Conservation (phyloP, 2,329 filamentous ascomycete genomes). For the Fusarium annulatum region DNA sequence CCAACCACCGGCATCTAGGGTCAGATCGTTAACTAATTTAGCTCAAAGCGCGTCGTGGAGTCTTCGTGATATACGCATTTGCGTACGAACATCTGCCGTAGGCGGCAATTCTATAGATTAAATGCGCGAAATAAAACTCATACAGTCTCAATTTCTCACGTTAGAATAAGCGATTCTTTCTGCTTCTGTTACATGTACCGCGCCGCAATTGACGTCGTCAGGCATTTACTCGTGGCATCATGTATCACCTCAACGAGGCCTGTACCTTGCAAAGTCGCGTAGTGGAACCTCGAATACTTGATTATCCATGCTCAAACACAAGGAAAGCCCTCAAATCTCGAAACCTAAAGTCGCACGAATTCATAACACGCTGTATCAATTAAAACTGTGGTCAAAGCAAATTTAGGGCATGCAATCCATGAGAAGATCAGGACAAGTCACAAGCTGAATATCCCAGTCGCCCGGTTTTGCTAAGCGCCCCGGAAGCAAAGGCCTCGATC, state of each 20-base stretch:
- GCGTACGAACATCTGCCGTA: neutral
- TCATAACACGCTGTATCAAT: neutral
- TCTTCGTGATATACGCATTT: neutral
- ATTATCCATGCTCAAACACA: slow-evolving; percentile 3
- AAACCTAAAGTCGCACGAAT: neutral
- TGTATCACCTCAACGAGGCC: neutral
- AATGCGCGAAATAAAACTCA: neutral
- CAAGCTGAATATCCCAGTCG: neutral
- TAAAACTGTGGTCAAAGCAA: neutral
- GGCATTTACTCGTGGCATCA: neutral
- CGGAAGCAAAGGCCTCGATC: neutral
- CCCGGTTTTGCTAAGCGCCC: neutral
- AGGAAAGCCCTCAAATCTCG: neutral
- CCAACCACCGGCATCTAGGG: slow-evolving; percentile 20
- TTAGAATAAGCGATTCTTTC: neutral
- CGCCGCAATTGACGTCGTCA: neutral
- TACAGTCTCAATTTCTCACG: neutral
- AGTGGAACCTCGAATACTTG: neutral
- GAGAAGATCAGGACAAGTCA: neutral
- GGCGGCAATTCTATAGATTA: neutral
- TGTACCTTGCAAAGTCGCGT: neutral
- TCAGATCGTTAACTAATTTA: slow-evolving; percentile 1
- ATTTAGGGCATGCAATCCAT: neutral
- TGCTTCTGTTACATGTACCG: neutral
- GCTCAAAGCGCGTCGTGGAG: neutral